Base-by-base conservation (phyloP, 179 eudicot genomes). In the Dionaea muscipula region DNA sequence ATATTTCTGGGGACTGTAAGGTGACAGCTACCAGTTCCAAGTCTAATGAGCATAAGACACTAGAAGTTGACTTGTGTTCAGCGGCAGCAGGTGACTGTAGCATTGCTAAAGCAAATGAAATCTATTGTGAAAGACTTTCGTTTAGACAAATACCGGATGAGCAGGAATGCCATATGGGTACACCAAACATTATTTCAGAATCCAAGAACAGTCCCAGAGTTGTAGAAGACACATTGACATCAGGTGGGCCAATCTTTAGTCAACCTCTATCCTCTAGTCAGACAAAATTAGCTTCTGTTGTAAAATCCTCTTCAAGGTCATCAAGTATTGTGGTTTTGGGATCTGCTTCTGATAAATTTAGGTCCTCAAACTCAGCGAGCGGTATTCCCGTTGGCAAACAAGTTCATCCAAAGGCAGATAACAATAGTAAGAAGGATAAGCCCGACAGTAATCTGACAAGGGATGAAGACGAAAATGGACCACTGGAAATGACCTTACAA, bases 251-350 rank as follows among this genome's bases (percentile, higher is more conserved):
- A 35, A 40, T 51, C 46, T 26, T 48, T 25, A 56, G 56, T 60
- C 63, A 71, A n/a, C 60, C 68, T 54, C 60, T 69, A 65, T 69
- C 75, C 6, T 51, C 68, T 23, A 53, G 61, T 67, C 61, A 77
- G 64, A 72, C 55, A 66, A 86, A 86, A 73, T 40, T 63, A 18
- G 64, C 47, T 35, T 61, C 80, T 62, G 57, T 49, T 60, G 79
- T 75, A 49, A 82, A 81, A 56, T 62, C 77, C 14, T 59, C 79
- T 53, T 68, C 83, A 57, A 43, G 68, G 54, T 69, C 85, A 53
- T 55, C 77, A 3, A 52, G 70, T 13, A 54, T 47, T 62, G 47
- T 60, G 51, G 55, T 67, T 17, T 66, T 84, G 41, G 78, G 75
- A 19, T 64, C 72, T 47, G 54, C 69, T 61, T 61, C 82, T 61